These are phyloP conservation scores for Neoboletus magnificus DNA, from an alignment of 768 basidiomycete species.

Conservation along the genomic window DNA sequence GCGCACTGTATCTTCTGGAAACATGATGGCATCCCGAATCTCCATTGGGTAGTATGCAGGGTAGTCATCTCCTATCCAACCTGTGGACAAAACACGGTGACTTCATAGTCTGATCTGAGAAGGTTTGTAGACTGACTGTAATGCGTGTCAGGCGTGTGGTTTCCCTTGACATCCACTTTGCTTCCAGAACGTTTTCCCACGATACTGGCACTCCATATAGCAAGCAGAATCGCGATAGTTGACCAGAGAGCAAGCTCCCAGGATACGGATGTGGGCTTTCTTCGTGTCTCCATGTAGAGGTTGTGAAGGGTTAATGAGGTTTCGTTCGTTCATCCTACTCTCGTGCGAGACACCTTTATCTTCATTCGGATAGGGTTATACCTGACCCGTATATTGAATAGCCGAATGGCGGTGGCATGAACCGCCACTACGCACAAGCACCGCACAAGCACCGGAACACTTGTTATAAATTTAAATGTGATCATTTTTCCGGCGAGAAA, in stretches of 20 bases:
- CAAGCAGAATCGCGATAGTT: slow-evolving; percentile 13
- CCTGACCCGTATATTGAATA: slow-evolving; percentile 1
- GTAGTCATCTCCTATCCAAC: slow-evolving; percentile 27
- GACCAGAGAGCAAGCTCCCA: slow-evolving; percentile 26
- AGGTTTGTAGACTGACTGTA: slow-evolving; percentile 15
- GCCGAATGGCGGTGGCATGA: background rate
- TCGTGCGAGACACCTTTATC: slow-evolving; percentile 2
- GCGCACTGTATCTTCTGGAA: slow-evolving; percentile 27
- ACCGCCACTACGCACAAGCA: background rate
- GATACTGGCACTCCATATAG: slow-evolving; percentile 19
- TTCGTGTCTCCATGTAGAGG: slow-evolving; percentile 12
- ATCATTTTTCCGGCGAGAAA: background rate
- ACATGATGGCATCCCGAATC: slow-evolving; percentile 18
- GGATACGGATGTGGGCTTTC: background rate
- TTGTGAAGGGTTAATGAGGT: background rate
- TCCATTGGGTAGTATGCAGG: slow-evolving; percentile 27
- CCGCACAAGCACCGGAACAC: slow-evolving; percentile 6
- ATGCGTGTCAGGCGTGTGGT: background rate
- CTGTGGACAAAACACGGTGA: slow-evolving; percentile 6
- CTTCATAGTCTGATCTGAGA: background rate
- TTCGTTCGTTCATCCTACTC: background rate
- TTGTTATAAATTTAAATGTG: background rate
- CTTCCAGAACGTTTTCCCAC: background rate
- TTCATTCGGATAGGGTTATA: background rate
- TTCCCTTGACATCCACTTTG: background rate